These are phyloP conservation scores for Pochonia chlamydosporia DNA, from an alignment of 2,329 filamentous ascomycete genomes.

Conservation along the genomic window DNA sequence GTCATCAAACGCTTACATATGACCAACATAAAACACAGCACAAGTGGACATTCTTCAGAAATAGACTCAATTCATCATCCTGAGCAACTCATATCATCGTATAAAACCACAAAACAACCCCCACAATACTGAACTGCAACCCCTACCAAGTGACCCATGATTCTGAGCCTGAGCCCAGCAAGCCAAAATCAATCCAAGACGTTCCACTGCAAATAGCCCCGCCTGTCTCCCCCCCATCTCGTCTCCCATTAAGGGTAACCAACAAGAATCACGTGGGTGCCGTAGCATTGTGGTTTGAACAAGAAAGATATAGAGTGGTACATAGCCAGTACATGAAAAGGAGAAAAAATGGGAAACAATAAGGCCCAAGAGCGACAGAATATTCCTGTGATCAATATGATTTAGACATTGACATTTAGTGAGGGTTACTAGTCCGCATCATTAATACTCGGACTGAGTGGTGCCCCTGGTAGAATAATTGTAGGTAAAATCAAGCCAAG, in stretches of 20 bases:
- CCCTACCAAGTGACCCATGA: constrained; percentile 3
- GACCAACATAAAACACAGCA: no score
- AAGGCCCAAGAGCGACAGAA: background rate
- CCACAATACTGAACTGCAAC: constrained; percentile 13
- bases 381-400: constrained; percentile 7
- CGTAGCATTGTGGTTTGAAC: background rate
- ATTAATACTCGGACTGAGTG: constrained; percentile 9
- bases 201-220: background rate
- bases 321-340: constrained; percentile 4
- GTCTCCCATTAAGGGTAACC: background rate
- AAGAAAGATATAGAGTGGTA: background rate
- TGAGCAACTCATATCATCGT: constrained; percentile 23
- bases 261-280: background rate
- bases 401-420: constrained; percentile 9
- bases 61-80: constrained; percentile 12
- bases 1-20: no score
- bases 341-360: constrained; percentile 2
- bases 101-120: constrained; percentile 2
- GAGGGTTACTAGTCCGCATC: constrained; percentile 3
- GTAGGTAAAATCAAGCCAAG: background rate
- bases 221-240: background rate
- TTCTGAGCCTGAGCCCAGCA: no score
- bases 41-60: no score
- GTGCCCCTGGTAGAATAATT: constrained; percentile 1
- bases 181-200: background rate